phyloP scores from a whole-genome alignment of 2,329 filamentous ascomycete genomes.

The Penicillium vulpinum region DNA sequence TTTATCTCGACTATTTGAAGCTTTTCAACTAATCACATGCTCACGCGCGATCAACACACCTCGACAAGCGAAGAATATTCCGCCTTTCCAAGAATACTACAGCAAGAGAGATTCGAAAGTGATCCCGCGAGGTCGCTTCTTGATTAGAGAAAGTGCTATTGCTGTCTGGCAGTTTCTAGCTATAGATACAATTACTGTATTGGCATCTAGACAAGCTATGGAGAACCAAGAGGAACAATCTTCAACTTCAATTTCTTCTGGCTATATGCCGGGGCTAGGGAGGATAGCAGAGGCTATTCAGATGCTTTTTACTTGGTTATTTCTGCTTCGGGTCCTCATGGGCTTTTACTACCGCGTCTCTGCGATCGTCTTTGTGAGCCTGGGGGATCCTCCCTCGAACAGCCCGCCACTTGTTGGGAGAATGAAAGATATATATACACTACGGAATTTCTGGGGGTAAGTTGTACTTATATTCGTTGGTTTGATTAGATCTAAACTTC shows the following conservation, averaged over 20 bases:
- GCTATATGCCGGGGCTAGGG: slow-evolving; percentile 8
- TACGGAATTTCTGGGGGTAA: slow-evolving; percentile 33
- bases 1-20: slow-evolving; percentile 6
- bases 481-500: neutral
- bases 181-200: slow-evolving; percentile 10
- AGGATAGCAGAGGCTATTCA: slow-evolving; percentile 12
- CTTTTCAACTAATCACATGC: slow-evolving; percentile 6
- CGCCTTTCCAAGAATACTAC: slow-evolving; percentile 18
- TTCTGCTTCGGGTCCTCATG: slow-evolving; percentile 18
- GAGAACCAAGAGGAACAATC: neutral
- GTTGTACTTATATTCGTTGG: neutral
- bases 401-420: slow-evolving; percentile 29
- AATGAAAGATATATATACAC: slow-evolving; percentile 25
- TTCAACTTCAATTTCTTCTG: neutral
- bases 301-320: slow-evolving; percentile 16
- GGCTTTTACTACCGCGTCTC: slow-evolving; percentile 21
- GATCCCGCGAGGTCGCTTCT: slow-evolving; percentile 12
- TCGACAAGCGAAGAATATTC: slow-evolving; percentile 24
- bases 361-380: slow-evolving; percentile 23
- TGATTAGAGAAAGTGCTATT: slow-evolving; percentile 23
- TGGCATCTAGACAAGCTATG: neutral
- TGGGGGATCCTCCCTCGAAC: slow-evolving; percentile 14
- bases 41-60: slow-evolving; percentile 23
- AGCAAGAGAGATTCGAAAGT: neutral
- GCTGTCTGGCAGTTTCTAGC: slow-evolving; percentile 23